These are phyloP conservation scores for Yarrowia deformans DNA, from an alignment of 805 yeast genomes.

Conservation along the genomic window DNA sequence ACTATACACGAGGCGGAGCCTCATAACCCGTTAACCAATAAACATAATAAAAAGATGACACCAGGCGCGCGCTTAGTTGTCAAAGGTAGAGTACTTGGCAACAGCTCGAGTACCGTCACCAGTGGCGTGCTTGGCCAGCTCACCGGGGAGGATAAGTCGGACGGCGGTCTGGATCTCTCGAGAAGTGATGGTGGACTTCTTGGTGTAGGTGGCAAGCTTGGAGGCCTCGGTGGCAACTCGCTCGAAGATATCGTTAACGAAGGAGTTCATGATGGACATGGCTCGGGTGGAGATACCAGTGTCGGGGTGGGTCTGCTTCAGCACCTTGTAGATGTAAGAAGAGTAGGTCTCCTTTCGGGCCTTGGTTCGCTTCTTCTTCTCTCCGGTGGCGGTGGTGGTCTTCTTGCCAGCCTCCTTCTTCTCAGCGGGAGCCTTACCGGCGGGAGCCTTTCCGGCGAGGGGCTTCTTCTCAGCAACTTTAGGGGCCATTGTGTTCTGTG, in stretches of 20 bases:
- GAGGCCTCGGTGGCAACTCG: conserved; percentile 98
- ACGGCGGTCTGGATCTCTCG: conserved; percentile 99
- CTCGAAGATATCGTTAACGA: conserved; percentile 97
- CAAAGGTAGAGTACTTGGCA: conserved; percentile 85
- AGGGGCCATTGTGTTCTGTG: conserved; percentile 51
- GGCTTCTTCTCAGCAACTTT: conserved; percentile 70
- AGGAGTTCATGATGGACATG: conserved; percentile 98
- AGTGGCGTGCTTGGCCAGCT: conserved; percentile 97
- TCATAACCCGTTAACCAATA: conserved; percentile 40
- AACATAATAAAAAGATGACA: conserved; percentile 35
- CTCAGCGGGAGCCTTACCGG: conserved; percentile 97
- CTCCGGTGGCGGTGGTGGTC: conserved; percentile 80
- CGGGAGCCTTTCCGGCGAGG: conserved; percentile 61
- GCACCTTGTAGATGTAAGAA: conserved; percentile 97
- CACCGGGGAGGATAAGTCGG: conserved; percentile 97
- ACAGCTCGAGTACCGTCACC: conserved; percentile 99
- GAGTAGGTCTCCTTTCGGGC: conserved; percentile 98
- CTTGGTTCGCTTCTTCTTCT: conserved; percentile 90
- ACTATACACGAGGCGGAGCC: conserved; percentile 38
- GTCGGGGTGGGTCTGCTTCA: conserved; percentile 99
- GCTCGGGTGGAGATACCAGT: conserved; percentile 99
- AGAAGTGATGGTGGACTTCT: conserved; percentile 96
- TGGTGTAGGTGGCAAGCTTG: conserved; percentile 98
- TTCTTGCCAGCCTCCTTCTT: conserved; percentile 90
- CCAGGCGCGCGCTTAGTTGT: conserved; percentile 32